These are phyloP conservation scores for Theileria annulata DNA, from an alignment of 169 alveolate genomes.

Conservation along the genomic window DNA sequence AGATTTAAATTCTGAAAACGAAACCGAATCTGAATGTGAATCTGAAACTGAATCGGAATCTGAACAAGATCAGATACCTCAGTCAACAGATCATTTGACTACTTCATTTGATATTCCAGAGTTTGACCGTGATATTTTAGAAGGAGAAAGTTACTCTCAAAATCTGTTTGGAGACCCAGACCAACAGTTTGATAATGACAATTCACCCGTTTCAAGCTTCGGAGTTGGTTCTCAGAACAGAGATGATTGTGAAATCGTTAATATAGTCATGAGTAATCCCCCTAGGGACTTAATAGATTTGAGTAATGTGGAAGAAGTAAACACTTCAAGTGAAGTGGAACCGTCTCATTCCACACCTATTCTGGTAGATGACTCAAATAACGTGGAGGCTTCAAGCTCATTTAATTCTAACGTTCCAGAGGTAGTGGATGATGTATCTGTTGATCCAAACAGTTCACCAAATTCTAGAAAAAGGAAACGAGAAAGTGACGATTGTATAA, in stretches of 20 bases:
- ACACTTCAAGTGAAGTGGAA: background rate
- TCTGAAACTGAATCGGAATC: no score
- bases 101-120: slow-evolving; percentile 1
- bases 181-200: background rate
- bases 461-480: background rate
- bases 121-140: background rate
- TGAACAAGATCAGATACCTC: background rate
- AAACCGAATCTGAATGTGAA: no score
- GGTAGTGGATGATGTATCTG: background rate
- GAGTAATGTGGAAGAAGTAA: background rate
- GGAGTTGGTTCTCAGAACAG: background rate
- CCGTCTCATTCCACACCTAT: slow-evolving; percentile 8
- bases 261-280: background rate
- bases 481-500: slow-evolving; percentile 49
- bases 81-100: background rate
- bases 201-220: background rate
- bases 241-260: slow-evolving; percentile 29
- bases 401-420: background rate
- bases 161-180: background rate
- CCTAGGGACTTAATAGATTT: background rate
- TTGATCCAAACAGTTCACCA: background rate
- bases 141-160: background rate
- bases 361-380: slow-evolving; percentile 13
- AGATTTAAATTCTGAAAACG: slow-evolving; percentile 12
- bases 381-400: background rate